Conservation (phyloP, 352 stramenopile species). For the Phytopythium aichiense region DNA sequence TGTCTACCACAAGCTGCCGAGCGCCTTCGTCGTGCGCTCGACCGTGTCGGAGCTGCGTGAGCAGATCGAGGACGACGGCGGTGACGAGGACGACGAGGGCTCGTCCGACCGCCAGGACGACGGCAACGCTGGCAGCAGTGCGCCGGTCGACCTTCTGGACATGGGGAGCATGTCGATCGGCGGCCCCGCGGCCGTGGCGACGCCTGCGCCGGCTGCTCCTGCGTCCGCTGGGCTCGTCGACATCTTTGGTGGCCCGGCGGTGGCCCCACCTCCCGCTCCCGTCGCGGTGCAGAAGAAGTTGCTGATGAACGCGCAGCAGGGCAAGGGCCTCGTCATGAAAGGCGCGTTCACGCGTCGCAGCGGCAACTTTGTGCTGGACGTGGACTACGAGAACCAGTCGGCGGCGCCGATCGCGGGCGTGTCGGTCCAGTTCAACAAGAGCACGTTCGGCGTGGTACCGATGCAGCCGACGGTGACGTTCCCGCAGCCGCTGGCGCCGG, state of each 20-base stretch:
- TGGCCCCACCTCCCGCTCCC: constrained; percentile 16
- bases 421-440: constrained; percentile 98
- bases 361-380: constrained; percentile 64
- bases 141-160: constrained; percentile 72
- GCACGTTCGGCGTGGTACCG: constrained; percentile 94
- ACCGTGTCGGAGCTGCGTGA: constrained; percentile 74
- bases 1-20: constrained; percentile 97
- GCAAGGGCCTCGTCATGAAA: constrained; percentile 90
- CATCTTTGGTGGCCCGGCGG: constrained; percentile 69
- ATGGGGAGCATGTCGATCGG: constrained; percentile 83
- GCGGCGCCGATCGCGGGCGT: constrained; percentile 84
- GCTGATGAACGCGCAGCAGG: constrained; percentile 70
- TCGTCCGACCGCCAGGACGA: constrained; percentile 55
- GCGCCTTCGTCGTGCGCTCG: constrained; percentile 80
- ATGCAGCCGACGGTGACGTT: constrained; percentile 89
- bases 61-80: constrained; percentile 54
- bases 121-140: constrained; percentile 18
- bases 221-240: constrained; percentile 57
- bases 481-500: constrained; percentile 51
- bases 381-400: constrained; percentile 88
- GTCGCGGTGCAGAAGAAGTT: constrained; percentile 55
- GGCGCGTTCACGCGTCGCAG: constrained; percentile 60
- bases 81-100: constrained; percentile 56
- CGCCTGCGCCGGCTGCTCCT: constrained; percentile 21
- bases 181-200: constrained; percentile 34